Conservation (phyloP, 495 filamentous ascomycete genomes). For the Lasiosphaeris hirsuta region DNA sequence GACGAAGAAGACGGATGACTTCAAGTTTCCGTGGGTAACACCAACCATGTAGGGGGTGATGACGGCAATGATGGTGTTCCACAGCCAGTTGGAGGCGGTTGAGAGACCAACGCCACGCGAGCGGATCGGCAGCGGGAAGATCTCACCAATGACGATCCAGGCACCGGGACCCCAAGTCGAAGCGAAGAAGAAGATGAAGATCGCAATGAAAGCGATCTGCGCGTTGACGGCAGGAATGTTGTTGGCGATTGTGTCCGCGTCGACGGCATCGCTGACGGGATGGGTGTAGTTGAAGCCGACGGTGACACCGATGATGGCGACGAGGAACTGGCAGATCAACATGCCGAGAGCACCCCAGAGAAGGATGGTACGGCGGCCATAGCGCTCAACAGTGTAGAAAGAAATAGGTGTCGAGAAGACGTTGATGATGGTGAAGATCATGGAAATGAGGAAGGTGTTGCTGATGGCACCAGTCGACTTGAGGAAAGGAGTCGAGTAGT, state of each 20-base stretch:
- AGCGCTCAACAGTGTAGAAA: conserved; percentile 77
- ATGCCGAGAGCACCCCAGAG: conserved; percentile 76
- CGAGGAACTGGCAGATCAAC: conserved; percentile 81
- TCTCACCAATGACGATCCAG: conserved; percentile 85
- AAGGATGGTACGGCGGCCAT: conserved; percentile 80
- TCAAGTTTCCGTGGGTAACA: conserved; percentile 59
- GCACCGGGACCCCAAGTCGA: conserved; percentile 75
- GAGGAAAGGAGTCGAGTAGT: conserved; percentile 82
- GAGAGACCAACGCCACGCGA: conserved; percentile 76
- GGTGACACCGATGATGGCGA: conserved; percentile 70
- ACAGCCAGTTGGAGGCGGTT: conserved; percentile 85
- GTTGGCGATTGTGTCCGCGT: conserved; percentile 30
- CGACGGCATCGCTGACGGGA: conserved; percentile 12
- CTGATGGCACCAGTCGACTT: conserved; percentile 63
- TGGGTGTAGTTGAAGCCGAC: conserved; percentile 44
- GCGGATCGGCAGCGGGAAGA: conserved; percentile 81
- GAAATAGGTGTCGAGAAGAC: conserved; percentile 76
- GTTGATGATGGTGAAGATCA: conserved; percentile 84
- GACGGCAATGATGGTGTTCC: conserved; percentile 72
- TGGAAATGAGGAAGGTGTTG: conserved; percentile 73
- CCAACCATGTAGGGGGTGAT: conserved; percentile 81
- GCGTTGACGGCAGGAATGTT: conserved; percentile 63
- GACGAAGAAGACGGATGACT: conserved; percentile 73
- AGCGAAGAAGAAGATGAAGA: conserved; percentile 85
- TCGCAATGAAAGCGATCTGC: conserved; percentile 70